Evolutionary conservation across 2,329 filamentous ascomycete species (phyloP).

Genomic region (Neoarthrinium moseri): DNA sequence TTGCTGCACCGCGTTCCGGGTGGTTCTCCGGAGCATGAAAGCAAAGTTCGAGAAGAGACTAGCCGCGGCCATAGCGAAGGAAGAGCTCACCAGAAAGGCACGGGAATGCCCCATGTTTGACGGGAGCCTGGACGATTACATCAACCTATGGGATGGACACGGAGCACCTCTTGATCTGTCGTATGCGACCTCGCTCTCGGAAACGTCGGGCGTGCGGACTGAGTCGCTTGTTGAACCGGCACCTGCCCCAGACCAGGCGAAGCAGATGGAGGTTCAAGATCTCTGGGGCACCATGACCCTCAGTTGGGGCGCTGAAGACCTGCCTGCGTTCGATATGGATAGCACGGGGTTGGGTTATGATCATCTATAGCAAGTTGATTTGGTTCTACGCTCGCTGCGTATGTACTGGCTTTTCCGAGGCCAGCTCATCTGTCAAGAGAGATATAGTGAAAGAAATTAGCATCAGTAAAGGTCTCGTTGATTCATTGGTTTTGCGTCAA

Average conservation of each 20-base stretch:
- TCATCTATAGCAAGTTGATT: no score
- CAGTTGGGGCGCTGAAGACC: constrained; percentile 18
- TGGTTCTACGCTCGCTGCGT: no score
- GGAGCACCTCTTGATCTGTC: not conserved
- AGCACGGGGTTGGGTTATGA: not conserved
- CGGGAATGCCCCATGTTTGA: constrained; percentile 50
- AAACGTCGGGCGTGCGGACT: not conserved
- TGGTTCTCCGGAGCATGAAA: constrained; percentile 45
- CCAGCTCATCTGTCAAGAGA: no score
- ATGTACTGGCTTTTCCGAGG: no score
- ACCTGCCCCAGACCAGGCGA: not conserved
- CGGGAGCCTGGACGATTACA: constrained; percentile 35
- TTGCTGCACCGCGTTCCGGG: constrained; percentile 41
- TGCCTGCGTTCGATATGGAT: not conserved
- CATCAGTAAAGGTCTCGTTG: no score
- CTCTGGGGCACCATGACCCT: constrained; percentile 25
- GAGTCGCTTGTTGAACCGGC: not conserved
- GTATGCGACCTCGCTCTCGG: not conserved
- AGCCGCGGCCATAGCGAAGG: constrained; percentile 27
- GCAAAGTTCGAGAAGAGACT: constrained; percentile 43
- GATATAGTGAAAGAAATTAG: no score
- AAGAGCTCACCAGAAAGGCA: constrained; percentile 13
- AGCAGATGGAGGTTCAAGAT: constrained; percentile 14
- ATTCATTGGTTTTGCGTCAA: no score
- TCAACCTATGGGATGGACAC: constrained; percentile 7